Conservation (phyloP, 305 asterid species). For the Fraxinus angustifolia region DNA sequence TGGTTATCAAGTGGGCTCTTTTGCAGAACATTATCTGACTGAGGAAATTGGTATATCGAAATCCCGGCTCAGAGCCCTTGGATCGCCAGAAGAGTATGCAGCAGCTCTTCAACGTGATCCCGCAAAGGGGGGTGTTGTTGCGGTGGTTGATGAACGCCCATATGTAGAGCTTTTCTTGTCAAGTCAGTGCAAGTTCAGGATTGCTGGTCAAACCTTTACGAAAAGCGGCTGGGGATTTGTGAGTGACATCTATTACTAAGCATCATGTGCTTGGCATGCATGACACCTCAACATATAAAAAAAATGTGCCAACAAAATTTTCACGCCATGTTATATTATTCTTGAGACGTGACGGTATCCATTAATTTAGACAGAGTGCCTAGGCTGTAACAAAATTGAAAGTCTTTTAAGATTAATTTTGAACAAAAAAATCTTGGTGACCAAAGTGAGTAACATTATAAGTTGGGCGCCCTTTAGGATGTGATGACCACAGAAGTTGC, state of each 20-base stretch:
- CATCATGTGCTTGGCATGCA: not conserved
- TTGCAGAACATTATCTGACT: slow-evolving; percentile 51
- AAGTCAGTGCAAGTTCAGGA: slow-evolving; percentile 57
- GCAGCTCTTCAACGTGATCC: slow-evolving; percentile 57
- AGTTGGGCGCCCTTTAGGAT: not conserved
- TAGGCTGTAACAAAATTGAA: not conserved
- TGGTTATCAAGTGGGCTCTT: slow-evolving; percentile 81
- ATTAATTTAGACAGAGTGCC: not conserved
- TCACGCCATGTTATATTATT: not conserved
- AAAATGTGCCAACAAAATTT: not conserved
- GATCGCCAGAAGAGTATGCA: slow-evolving; percentile 68
- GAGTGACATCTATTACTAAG: slow-evolving; percentile 29
- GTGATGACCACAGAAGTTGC: not conserved
- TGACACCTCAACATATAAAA: not conserved
- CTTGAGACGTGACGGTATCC: not conserved
- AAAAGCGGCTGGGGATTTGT: slow-evolving; percentile 90
- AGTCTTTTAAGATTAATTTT: not conserved
- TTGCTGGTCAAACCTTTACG: slow-evolving; percentile 63
- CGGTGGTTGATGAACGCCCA: slow-evolving; percentile 80
- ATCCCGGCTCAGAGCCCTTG: slow-evolving; percentile 58
- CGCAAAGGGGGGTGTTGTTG: slow-evolving; percentile 62
- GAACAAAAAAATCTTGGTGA: not conserved
- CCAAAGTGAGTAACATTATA: not conserved
- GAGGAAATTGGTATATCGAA: slow-evolving; percentile 48
- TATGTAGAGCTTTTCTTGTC: slow-evolving; percentile 68